Percentiles rank a stretch among this genome's conserved stretches.
Conservation (phyloP, 2,329 filamentous ascomycete genomes). For the Aureobasidium sp. region DNA sequence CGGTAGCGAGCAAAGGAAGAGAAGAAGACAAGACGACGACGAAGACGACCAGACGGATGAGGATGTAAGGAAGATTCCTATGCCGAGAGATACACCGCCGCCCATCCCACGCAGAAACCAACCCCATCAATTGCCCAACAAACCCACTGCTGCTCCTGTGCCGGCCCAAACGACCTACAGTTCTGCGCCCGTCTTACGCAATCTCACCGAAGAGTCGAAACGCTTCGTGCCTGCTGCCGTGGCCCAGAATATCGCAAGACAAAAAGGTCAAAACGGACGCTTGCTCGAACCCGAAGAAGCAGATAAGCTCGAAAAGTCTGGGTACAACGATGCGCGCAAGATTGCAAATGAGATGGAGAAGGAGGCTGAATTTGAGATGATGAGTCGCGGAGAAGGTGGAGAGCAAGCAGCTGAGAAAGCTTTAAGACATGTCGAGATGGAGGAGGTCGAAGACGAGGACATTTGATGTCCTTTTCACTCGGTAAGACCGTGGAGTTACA, state of each 20-base stretch:
- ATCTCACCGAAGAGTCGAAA: slow-evolving; percentile 77
- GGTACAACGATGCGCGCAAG: slow-evolving; percentile 43
- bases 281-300: slow-evolving; percentile 44
- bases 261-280: slow-evolving; percentile 48
- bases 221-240: slow-evolving; percentile 78
- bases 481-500: no score
- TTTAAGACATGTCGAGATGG: slow-evolving; percentile 33
- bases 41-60: slow-evolving; percentile 48
- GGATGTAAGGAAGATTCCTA: slow-evolving; percentile 51
- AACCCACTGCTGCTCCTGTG: slow-evolving; percentile 34
- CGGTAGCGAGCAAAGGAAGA: slow-evolving; percentile 33
- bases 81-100: slow-evolving; percentile 56
- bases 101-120: slow-evolving; percentile 42
- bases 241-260: slow-evolving; percentile 68
- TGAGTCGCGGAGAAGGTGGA: background rate
- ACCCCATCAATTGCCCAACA: slow-evolving; percentile 20
- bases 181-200: slow-evolving; percentile 71
- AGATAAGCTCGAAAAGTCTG: slow-evolving; percentile 50
- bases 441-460: slow-evolving; percentile 39
- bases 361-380: slow-evolving; percentile 6
- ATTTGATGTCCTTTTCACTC: slow-evolving; percentile 10
- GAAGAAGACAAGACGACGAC: slow-evolving; percentile 34
- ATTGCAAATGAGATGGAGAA: slow-evolving; percentile 12
- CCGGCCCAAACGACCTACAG: slow-evolving; percentile 76
- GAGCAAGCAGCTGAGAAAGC: slow-evolving; percentile 14